Percentiles rank a stretch among this genome's conserved stretches.
phyloP scores from a whole-genome alignment of 805 yeast genomes.

The Komagataella pastoris region DNA sequence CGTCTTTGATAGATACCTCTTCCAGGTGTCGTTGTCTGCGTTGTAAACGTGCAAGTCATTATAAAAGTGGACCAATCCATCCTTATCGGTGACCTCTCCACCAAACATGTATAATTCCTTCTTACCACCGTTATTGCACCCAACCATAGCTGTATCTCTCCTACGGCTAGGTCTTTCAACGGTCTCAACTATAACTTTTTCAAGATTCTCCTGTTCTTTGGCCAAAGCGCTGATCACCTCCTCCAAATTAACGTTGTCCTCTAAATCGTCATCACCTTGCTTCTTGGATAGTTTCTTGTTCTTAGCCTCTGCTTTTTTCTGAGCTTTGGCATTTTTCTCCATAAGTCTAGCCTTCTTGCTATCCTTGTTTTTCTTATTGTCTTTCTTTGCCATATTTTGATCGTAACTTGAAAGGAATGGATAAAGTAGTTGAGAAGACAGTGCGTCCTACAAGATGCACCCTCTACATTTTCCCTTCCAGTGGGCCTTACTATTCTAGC shows the following conservation, averaged over 20 bases:
- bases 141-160: constrained; percentile 60
- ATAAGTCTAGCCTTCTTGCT: constrained; percentile 85
- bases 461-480: not conserved
- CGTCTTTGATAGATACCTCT: constrained; percentile 64
- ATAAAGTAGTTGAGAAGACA: not conserved
- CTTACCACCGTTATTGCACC: constrained; percentile 64
- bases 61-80: constrained; percentile 37
- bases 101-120: constrained; percentile 79
- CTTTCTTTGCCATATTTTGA: constrained; percentile 64
- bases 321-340: constrained; percentile 66
- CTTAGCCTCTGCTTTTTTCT: constrained; percentile 60
- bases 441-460: not conserved
- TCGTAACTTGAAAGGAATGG: not conserved
- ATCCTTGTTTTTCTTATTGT: constrained; percentile 66
- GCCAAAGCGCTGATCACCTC: constrained; percentile 68
- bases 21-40: constrained; percentile 73
- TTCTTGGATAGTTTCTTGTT: constrained; percentile 65
- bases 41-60: constrained; percentile 70
- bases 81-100: constrained; percentile 52
- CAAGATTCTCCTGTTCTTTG: constrained; percentile 66
- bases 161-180: constrained; percentile 54
- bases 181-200: constrained; percentile 50
- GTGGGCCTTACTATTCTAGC: not conserved
- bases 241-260: constrained; percentile 78
- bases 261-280: constrained; percentile 65